Evolutionary conservation across 768 basidiomycete species (phyloP).

Genomic region (Trametes cinnabarina): DNA sequence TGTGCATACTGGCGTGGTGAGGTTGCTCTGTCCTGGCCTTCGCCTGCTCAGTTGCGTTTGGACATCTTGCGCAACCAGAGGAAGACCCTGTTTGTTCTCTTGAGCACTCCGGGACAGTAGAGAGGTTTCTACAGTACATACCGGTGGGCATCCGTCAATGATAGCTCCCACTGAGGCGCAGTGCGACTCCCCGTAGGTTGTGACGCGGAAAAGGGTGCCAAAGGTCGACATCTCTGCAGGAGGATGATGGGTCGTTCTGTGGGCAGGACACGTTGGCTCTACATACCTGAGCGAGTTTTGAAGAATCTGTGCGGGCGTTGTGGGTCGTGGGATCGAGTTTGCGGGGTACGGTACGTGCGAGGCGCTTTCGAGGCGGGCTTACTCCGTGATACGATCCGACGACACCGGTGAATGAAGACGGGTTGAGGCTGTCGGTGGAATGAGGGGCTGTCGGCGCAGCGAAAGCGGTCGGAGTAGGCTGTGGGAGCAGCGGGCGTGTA

Average conservation of each 20-base stretch:
- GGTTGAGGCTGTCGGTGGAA: background rate
- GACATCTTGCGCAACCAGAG: constrained; percentile 76
- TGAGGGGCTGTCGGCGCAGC: too few relatives aligned
- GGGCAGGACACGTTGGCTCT: background rate
- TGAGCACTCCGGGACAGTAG: background rate
- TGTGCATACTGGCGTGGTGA: constrained; percentile 86
- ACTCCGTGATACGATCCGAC: constrained; percentile 4
- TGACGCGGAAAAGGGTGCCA: constrained; percentile 88
- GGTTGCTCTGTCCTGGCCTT: constrained; percentile 92
- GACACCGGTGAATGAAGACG: background rate
- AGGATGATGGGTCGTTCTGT: background rate
- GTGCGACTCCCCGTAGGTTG: constrained; percentile 97
- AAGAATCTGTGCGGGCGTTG: background rate
- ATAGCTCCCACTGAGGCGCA: constrained; percentile 97
- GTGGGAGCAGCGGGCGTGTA: too few relatives aligned
- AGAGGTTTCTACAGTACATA: constrained; percentile 37
- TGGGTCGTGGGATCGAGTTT: background rate
- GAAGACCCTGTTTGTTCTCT: constrained; percentile 63
- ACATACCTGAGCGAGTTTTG: background rate
- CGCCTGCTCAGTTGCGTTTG: constrained; percentile 89
- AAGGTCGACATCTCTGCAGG: constrained; percentile 78
- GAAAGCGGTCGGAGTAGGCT: too few relatives aligned
- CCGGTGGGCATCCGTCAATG: constrained; percentile 96
- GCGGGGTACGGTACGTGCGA: background rate
- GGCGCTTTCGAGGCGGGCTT: background rate